Percentiles rank a stretch among this genome's conserved stretches.
Conservation (phyloP, 208 protist species). For the Leishmania mexicana region DNA sequence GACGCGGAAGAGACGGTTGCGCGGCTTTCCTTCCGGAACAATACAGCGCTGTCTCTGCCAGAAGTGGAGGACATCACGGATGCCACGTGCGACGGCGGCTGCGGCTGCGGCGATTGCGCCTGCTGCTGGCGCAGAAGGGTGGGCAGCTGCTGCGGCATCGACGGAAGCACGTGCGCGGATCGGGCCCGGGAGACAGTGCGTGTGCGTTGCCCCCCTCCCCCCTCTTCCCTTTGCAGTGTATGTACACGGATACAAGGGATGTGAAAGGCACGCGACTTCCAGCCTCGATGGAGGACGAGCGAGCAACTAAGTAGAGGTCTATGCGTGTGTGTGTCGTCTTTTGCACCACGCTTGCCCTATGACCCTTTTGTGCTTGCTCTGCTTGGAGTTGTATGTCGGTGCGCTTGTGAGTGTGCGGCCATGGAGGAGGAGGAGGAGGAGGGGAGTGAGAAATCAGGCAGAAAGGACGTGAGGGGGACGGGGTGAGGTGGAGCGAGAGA, state of each 20-base stretch:
- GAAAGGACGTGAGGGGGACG: background rate
- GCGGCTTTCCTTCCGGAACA: background rate
- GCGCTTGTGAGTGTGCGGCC: background rate
- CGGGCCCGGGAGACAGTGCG: background rate
- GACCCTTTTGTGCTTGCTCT: no score
- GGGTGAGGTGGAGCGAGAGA: background rate
- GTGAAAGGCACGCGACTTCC: background rate
- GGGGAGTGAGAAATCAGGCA: background rate
- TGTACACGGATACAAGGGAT: background rate
- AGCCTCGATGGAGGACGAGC: background rate
- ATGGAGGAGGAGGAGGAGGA: background rate
- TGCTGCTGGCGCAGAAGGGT: background rate
- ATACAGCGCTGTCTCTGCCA: background rate
- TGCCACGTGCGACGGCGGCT: no score
- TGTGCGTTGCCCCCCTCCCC: background rate
- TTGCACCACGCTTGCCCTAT: no score
- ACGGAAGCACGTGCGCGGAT: background rate
- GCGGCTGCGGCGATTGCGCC: no score
- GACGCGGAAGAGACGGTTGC: background rate
- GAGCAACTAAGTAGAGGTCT: background rate
- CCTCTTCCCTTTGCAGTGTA: no score
- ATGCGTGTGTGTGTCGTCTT: background rate
- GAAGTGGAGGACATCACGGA: background rate
- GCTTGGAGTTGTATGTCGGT: no score
- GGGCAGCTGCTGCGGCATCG: constrained; percentile 16